A percentile compares a stretch with the other conserved stretches of the same genome.
These are phyloP conservation scores for Sonneratia caseolaris DNA, from an alignment of 345 rosid species.

Conservation along the genomic window DNA sequence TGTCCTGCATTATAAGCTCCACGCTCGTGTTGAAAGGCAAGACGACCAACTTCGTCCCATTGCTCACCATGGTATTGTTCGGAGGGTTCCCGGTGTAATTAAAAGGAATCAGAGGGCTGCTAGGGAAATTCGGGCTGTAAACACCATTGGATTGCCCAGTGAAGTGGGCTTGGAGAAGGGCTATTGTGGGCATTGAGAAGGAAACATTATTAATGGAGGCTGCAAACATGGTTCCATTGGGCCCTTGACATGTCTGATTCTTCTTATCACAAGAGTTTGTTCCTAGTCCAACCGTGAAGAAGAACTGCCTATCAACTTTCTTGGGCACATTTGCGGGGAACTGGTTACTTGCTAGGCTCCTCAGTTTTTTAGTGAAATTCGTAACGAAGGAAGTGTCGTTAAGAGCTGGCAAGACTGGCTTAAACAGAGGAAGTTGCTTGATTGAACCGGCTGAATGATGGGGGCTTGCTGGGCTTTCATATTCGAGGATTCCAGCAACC, in stretches of 20 bases:
- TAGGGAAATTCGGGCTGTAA: constrained; percentile 38
- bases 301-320: constrained; percentile 36
- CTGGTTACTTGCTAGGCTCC: constrained; percentile 28
- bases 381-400: constrained; percentile 47
- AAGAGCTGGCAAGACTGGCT: constrained; percentile 39
- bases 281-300: constrained; percentile 50
- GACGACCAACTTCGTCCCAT: constrained; percentile 49
- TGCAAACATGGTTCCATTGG: constrained; percentile 52
- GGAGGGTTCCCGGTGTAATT: constrained; percentile 44
- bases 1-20: constrained; percentile 58
- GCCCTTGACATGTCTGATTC: constrained; percentile 62
- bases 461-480: constrained; percentile 14
- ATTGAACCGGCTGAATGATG: constrained; percentile 17
- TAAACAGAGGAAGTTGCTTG: constrained; percentile 33
- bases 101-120: constrained; percentile 28
- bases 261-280: constrained; percentile 34
- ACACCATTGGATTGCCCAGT: constrained; percentile 38
- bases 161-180: constrained; percentile 57
- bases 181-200: constrained; percentile 46
- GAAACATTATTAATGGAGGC: constrained; percentile 56
- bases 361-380: constrained; percentile 35
- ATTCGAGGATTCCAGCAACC: constrained; percentile 29
- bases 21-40: constrained; percentile 48
- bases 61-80: constrained; percentile 51
- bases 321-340: constrained; percentile 55